phyloP scores from a whole-genome alignment of 768 basidiomycete species.

The Mycena haematopus region DNA sequence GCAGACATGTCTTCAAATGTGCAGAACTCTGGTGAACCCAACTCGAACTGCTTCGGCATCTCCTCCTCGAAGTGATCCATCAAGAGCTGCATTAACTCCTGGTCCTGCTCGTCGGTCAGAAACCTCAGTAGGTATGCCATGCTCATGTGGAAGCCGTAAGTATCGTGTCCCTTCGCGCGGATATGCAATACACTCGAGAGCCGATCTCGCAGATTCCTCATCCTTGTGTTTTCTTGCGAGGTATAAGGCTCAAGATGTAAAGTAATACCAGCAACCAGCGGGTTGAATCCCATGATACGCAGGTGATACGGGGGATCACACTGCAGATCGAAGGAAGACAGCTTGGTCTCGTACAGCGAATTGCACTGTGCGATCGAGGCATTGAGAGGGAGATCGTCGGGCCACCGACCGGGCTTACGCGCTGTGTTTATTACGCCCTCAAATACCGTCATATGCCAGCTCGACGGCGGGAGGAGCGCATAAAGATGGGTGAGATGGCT shows the following conservation, averaged over 20 bases:
- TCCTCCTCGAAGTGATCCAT: neutral
- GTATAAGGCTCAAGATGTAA: constrained; percentile 1
- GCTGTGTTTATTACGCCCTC: neutral
- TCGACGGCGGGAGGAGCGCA: neutral
- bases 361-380: neutral
- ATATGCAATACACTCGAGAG: neutral
- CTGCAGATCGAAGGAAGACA: constrained; percentile 1
- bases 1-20: constrained; percentile 2
- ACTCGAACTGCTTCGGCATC: constrained; percentile 2
- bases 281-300: neutral
- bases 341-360: neutral
- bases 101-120: neutral
- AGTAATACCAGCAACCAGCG: neutral
- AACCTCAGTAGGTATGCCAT: neutral
- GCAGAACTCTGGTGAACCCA: constrained; percentile 2
- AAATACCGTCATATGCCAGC: constrained; percentile 1
- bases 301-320: neutral
- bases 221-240: neutral
- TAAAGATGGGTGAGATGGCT: constrained; percentile 5
- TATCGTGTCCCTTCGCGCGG: neutral
- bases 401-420: neutral
- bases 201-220: neutral
- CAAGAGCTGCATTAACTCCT: neutral
- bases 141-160: neutral
- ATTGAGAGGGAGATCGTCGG: neutral